Conservation (phyloP, 139 green algal species). For the Chloropicon primus region DNA sequence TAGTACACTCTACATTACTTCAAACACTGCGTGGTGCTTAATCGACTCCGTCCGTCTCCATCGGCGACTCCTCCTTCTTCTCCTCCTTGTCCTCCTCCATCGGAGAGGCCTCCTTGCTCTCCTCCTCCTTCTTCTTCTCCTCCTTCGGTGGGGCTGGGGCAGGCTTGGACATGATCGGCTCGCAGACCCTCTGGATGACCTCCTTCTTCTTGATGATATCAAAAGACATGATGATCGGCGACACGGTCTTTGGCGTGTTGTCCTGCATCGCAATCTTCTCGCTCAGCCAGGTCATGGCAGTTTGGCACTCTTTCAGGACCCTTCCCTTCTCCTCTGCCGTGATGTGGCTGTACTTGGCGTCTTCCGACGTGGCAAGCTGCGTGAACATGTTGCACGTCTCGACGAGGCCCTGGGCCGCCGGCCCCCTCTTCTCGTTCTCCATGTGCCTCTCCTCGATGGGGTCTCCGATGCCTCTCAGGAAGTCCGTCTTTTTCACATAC, state of each 20-base stretch:
- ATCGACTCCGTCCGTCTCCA: background rate
- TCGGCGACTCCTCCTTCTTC: background rate
- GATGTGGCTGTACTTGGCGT: constrained; percentile 65
- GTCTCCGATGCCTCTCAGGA: constrained; percentile 28
- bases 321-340: constrained; percentile 53
- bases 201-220: constrained; percentile 85
- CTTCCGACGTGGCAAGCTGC: constrained; percentile 24
- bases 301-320: constrained; percentile 43
- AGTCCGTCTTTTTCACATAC: constrained; percentile 74
- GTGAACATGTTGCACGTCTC: constrained; percentile 35
- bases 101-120: background rate
- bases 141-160: constrained; percentile 39
- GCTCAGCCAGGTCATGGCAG: constrained; percentile 67
- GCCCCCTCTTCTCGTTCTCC: constrained; percentile 23
- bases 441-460: constrained; percentile 44
- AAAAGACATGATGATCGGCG: constrained; percentile 55
- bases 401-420: constrained; percentile 19
- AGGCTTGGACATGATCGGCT: constrained; percentile 77
- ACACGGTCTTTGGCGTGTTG: constrained; percentile 26
- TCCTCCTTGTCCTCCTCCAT: background rate
- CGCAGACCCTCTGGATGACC: constrained; percentile 37
- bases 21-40: too few relatives aligned
- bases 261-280: constrained; percentile 58
- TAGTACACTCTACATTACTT: too few relatives aligned
- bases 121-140: constrained; percentile 8